Conservation (phyloP, 2,329 filamentous ascomycete species). For the Aschersonia sp. region DNA sequence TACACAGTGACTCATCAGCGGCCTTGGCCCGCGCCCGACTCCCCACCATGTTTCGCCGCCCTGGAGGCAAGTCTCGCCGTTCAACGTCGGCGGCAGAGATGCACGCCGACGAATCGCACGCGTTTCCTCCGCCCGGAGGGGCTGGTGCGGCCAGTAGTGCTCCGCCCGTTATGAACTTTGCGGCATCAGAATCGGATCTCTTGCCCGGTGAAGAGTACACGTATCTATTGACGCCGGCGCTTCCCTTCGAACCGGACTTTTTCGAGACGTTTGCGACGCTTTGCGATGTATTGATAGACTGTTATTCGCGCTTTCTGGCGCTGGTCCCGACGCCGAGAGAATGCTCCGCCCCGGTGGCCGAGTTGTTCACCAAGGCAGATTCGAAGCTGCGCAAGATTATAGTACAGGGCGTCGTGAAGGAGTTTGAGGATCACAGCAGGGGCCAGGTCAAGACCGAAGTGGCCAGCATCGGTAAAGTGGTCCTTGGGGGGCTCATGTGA, state of each 20-base stretch:
- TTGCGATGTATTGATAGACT: slow-evolving; percentile 89
- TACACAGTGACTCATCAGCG: slow-evolving; percentile 66
- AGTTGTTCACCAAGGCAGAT: slow-evolving; percentile 84
- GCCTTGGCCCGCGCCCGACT: slow-evolving; percentile 66
- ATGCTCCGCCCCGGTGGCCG: slow-evolving; percentile 56
- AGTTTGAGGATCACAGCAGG: slow-evolving; percentile 82
- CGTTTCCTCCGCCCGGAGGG: slow-evolving; percentile 10
- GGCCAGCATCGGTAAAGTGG: slow-evolving; percentile 73
- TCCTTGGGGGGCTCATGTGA: slow-evolving; percentile 72
- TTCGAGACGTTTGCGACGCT: slow-evolving; percentile 92
- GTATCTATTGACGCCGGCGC: slow-evolving; percentile 73
- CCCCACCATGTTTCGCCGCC: slow-evolving; percentile 69
- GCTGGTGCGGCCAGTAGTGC: slow-evolving; percentile 16
- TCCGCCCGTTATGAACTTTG: slow-evolving; percentile 39
- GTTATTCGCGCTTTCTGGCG: slow-evolving; percentile 64
- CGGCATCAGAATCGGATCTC: slow-evolving; percentile 47
- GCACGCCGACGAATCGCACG: slow-evolving; percentile 16
- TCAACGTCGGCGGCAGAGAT: slow-evolving; percentile 33
- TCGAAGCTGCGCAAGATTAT: slow-evolving; percentile 76
- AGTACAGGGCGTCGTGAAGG: slow-evolving; percentile 70
- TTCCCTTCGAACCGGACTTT: slow-evolving; percentile 95
- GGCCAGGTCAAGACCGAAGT: slow-evolving; percentile 66
- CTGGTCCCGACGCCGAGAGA: slow-evolving; percentile 63
- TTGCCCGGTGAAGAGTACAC: slow-evolving; percentile 77
- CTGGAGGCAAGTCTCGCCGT: slow-evolving; percentile 40